These are phyloP conservation scores for Eucalyptus albens DNA, from an alignment of 345 rosid species.

Conservation along the genomic window DNA sequence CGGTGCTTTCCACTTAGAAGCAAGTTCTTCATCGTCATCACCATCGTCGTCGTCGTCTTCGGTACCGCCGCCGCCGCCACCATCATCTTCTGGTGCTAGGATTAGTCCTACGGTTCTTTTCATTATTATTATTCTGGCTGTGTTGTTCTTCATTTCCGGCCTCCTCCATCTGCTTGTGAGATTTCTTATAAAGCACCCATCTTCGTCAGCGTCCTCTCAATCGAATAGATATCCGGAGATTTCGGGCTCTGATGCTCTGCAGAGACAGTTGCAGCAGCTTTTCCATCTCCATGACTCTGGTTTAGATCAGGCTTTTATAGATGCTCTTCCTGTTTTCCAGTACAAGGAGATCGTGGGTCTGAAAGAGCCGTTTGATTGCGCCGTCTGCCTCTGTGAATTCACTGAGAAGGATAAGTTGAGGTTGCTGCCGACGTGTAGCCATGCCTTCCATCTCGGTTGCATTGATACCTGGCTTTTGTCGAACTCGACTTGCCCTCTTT, in stretches of 20 bases:
- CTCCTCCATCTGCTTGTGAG: conserved; percentile 79
- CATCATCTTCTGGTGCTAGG: conserved; percentile 43
- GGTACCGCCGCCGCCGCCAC: neutral
- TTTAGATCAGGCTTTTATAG: conserved; percentile 81
- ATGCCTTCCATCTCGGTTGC: conserved; percentile 80
- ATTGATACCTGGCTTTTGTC: conserved; percentile 88
- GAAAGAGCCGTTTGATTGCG: conserved; percentile 81
- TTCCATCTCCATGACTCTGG: conserved; percentile 89
- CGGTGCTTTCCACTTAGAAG: neutral
- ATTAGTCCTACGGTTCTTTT: conserved; percentile 82
- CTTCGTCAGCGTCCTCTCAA: conserved; percentile 33
- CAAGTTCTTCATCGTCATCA: neutral
- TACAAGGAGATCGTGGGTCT: conserved; percentile 62
- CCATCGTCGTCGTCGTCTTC: conserved; percentile 4
- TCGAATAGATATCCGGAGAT: conserved; percentile 61
- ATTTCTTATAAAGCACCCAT: conserved; percentile 62
- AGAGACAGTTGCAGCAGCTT: conserved; percentile 83
- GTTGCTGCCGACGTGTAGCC: conserved; percentile 74
- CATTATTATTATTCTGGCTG: conserved; percentile 67
- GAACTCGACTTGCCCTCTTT: conserved; percentile 74
- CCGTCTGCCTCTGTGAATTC: conserved; percentile 84
- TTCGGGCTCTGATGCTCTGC: conserved; percentile 65
- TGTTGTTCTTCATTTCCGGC: conserved; percentile 72
- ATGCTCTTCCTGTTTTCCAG: conserved; percentile 78
- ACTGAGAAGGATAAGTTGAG: conserved; percentile 76